Percentiles rank a stretch among this genome's conserved stretches.
Evolutionary conservation across 106 monocot species (phyloP).

Genomic region (Cymbidium sinense): DNA sequence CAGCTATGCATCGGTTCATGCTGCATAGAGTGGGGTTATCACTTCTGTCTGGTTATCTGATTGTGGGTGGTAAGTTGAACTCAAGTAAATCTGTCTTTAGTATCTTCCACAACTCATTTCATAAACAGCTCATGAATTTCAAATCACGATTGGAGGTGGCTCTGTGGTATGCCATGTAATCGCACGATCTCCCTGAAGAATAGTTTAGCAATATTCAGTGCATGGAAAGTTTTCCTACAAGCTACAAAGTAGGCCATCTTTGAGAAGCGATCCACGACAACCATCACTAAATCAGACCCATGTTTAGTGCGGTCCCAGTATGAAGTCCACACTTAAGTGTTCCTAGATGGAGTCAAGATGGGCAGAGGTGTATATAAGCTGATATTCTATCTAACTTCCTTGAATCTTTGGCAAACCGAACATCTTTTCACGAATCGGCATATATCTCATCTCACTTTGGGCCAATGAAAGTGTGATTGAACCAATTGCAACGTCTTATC

Average conservation of each 20-base stretch:
- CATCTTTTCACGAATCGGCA: not conserved
- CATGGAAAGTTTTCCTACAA: not conserved
- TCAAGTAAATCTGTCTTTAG: not conserved
- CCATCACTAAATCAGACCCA: not conserved
- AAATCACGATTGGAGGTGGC: not conserved
- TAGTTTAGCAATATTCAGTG: not conserved
- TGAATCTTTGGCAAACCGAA: not conserved
- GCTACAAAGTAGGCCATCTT: constrained; percentile 17
- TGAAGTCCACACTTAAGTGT: not conserved
- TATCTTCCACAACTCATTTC: not conserved
- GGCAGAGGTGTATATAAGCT: constrained; percentile 7
- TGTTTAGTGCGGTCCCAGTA: not conserved
- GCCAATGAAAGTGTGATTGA: not conserved
- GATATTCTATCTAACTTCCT: not conserved
- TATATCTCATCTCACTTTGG: not conserved
- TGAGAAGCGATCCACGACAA: constrained; percentile 14
- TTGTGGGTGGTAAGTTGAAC: not conserved
- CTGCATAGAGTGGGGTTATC: not conserved
- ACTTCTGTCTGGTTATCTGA: not conserved
- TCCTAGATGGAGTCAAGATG: not conserved
- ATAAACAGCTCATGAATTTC: not conserved
- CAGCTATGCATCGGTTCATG: not conserved
- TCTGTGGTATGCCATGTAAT: constrained; percentile 8
- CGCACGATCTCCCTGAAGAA: not conserved
- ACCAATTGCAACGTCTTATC: too few species aligned